Conservation (phyloP, 2,329 filamentous ascomycete species). For the Microdochium trichocladiopsis region DNA sequence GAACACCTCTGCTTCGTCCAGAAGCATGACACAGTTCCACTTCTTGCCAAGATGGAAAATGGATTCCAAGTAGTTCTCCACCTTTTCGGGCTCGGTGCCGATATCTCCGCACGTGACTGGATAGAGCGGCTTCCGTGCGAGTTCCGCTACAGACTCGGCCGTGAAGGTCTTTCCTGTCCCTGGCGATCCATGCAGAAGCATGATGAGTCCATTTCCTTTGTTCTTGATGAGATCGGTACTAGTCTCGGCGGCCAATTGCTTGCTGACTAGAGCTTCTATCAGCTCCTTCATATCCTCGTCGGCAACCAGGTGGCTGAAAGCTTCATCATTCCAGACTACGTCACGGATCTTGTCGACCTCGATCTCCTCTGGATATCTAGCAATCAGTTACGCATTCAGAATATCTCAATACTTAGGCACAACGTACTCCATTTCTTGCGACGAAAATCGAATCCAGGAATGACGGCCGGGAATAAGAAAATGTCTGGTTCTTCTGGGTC, state of each 20-base stretch:
- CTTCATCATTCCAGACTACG: constrained; percentile 12
- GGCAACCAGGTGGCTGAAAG: constrained; percentile 11
- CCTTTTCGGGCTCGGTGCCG: constrained; percentile 9
- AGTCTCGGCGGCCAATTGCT: constrained; percentile 6
- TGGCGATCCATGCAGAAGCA: constrained; percentile 11
- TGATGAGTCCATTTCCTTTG: constrained; percentile 10
- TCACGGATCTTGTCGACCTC: constrained; percentile 7
- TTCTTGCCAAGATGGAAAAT: constrained; percentile 11
- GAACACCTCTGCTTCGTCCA: constrained; percentile 14
- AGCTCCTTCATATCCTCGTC: constrained; percentile 11
- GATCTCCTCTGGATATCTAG: constrained; percentile 4
- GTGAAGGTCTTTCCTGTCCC: constrained; percentile 14
- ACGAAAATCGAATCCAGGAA: constrained; percentile 5
- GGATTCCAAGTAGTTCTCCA: constrained; percentile 12
- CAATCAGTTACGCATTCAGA: background rate
- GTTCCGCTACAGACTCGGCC: constrained; percentile 12
- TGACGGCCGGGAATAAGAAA: constrained; percentile 5
- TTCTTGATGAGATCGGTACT: constrained; percentile 6
- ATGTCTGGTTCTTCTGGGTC: constrained; percentile 3
- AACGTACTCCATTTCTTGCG: constrained; percentile 9
- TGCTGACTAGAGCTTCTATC: constrained; percentile 11
- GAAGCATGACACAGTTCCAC: constrained; percentile 14
- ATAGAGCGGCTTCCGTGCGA: constrained; percentile 11
- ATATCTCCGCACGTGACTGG: constrained; percentile 15
- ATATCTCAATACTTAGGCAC: background rate